Evolutionary conservation across 179 eudicot species (phyloP).

Genomic region (Silene noctiflora): DNA sequence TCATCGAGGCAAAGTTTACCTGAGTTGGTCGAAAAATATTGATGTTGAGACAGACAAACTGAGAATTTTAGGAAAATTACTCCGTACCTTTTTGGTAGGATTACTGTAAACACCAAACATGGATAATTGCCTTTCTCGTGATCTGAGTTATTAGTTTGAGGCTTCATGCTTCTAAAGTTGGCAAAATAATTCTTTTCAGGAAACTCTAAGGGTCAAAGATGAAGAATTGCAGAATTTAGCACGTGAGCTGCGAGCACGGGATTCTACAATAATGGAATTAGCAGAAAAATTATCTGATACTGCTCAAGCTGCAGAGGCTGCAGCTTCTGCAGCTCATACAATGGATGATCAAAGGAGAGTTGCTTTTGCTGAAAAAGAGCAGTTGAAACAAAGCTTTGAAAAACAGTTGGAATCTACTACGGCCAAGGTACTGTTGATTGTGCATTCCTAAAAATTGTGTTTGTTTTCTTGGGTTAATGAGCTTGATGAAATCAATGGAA

Average conservation of each 20-base stretch:
- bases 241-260: slow-evolving; percentile 82
- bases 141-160: background rate
- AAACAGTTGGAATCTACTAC: slow-evolving; percentile 47
- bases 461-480: background rate
- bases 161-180: background rate
- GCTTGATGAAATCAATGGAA: background rate
- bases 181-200: slow-evolving; percentile 55
- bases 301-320: slow-evolving; percentile 93
- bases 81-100: background rate
- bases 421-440: slow-evolving; percentile 48
- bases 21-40: background rate
- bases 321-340: slow-evolving; percentile 96
- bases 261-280: slow-evolving; percentile 81
- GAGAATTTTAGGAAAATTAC: background rate
- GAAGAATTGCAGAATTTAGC: slow-evolving; percentile 95
- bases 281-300: slow-evolving; percentile 88
- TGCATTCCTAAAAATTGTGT: slow-evolving; percentile 9
- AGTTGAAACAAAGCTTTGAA: slow-evolving; percentile 54
- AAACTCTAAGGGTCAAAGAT: slow-evolving; percentile 87
- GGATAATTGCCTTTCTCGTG: background rate
- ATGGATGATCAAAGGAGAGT: slow-evolving; percentile 92
- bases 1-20: too few species aligned
- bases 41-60: background rate
- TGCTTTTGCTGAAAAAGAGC: slow-evolving; percentile 72
- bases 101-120: too few species aligned